Conservation (phyloP, 2,329 filamentous ascomycete genomes). For the Amphichorda felina region DNA sequence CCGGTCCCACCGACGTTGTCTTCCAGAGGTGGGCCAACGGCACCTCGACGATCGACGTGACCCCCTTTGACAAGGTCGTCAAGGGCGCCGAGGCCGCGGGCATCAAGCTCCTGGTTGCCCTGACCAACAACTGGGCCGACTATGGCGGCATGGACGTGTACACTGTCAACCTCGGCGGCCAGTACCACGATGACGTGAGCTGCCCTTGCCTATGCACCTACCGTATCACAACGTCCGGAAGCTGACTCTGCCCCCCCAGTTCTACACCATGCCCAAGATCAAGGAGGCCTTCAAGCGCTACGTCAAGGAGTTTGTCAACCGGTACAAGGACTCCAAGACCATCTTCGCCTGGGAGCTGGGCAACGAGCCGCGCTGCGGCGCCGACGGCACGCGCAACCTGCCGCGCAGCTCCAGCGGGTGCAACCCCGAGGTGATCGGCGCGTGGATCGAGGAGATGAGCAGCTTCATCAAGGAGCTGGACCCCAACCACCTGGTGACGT, state of each 20-base stretch:
- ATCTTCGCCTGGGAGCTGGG: constrained; percentile 58
- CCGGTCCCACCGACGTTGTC: constrained; percentile 28
- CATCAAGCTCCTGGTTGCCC: constrained; percentile 39
- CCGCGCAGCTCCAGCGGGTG: constrained; percentile 24
- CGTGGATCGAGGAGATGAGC: constrained; percentile 42
- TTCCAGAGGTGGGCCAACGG: constrained; percentile 36
- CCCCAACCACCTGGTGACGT: constrained; percentile 38
- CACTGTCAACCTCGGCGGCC: constrained; percentile 39
- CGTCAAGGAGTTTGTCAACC: constrained; percentile 42
- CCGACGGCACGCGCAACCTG: constrained; percentile 30
- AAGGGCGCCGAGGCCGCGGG: constrained; percentile 32
- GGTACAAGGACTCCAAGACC: constrained; percentile 45
- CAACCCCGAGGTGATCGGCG: constrained; percentile 26
- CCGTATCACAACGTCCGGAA: no score
- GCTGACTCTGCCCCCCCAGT: no score
- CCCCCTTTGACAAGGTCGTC: constrained; percentile 39
- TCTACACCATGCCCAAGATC: constrained; percentile 36
- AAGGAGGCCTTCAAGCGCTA: constrained; percentile 44
- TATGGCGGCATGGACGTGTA: constrained; percentile 50
- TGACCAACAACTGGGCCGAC: constrained; percentile 47
- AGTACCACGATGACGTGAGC: constrained; percentile 35
- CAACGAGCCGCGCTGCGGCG: constrained; percentile 46
- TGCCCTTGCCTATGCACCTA: neutral
- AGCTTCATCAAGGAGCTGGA: constrained; percentile 41
- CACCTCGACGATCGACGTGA: constrained; percentile 23